Evolutionary conservation across 2,329 filamentous ascomycete genomes (phyloP).

Genomic region (Arthroderma sp.): DNA sequence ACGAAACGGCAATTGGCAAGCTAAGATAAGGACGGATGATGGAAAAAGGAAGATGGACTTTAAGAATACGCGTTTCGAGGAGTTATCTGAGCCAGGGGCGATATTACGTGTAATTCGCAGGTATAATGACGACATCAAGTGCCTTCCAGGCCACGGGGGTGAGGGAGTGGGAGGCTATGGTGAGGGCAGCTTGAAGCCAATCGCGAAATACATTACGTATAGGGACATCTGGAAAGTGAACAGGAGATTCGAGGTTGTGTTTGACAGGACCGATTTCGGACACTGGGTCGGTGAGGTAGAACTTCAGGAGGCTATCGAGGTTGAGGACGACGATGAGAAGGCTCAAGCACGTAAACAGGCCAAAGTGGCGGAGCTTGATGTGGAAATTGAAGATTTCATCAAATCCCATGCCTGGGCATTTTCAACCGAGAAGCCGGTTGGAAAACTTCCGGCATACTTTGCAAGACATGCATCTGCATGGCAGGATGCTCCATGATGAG

Average conservation of each 20-base stretch:
- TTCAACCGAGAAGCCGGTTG: conserved; percentile 11
- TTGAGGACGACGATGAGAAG: conserved; percentile 5
- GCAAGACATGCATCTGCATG: background rate
- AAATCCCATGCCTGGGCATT: conserved; percentile 15
- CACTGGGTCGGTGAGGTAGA: conserved; percentile 21
- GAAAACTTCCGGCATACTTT: conserved; percentile 20
- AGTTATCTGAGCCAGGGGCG: conserved; percentile 11
- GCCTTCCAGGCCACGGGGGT: conserved; percentile 5
- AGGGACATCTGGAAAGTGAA: conserved; percentile 18
- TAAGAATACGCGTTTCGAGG: conserved; percentile 16
- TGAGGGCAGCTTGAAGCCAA: conserved; percentile 12
- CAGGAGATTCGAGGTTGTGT: conserved; percentile 16
- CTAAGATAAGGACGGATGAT: conserved; percentile 13
- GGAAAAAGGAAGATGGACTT: conserved; percentile 5
- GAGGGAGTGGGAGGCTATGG: conserved; percentile 2
- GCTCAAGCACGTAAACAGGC: conserved; percentile 2
- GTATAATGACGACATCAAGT: background rate
- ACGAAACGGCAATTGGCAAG: conserved; percentile 16
- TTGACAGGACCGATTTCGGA: conserved; percentile 21
- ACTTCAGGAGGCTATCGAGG: conserved; percentile 13
- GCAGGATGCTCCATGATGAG: too few relatives aligned
- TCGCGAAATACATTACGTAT: conserved; percentile 16
- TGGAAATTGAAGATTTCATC: conserved; percentile 16
- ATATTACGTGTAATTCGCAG: conserved; percentile 9
- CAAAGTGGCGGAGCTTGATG: conserved; percentile 7